Conservation (phyloP, 2,329 filamentous ascomycete genomes). For the Penicillium janthinellum region DNA sequence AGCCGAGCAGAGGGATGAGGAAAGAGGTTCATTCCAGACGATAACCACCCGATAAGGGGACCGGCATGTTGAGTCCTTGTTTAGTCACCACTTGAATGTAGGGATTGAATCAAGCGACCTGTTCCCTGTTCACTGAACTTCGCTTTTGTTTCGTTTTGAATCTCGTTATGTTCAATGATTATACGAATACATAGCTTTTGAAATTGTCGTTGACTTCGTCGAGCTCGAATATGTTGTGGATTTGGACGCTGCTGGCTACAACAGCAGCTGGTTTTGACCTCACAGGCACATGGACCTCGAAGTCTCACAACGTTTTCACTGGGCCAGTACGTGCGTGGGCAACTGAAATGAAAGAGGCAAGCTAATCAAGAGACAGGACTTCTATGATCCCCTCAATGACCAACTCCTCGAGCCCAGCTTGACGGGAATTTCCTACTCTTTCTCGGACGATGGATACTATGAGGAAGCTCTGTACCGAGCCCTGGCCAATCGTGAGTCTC, state of each 20-base stretch:
- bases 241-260: conserved; percentile 40
- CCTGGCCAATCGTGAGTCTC: conserved; percentile 65
- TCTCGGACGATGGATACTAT: conserved; percentile 67
- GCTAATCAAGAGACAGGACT: conserved; percentile 53
- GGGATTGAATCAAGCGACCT: conserved; percentile 14
- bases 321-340: conserved; percentile 58
- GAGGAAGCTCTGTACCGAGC: conserved; percentile 72
- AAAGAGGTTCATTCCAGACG: conserved; percentile 18
- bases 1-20: conserved; percentile 3
- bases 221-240: conserved; percentile 31
- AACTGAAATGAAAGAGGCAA: neutral
- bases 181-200: neutral
- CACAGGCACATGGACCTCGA: conserved; percentile 72
- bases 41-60: conserved; percentile 23
- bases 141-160: neutral
- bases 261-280: conserved; percentile 52
- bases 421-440: conserved; percentile 74
- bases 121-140: neutral
- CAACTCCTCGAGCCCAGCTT: conserved; percentile 65
- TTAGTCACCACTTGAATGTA: conserved; percentile 26
- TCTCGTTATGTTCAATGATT: neutral
- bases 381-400: conserved; percentile 69
- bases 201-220: neutral
- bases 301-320: conserved; percentile 68
- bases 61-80: conserved; percentile 20